phyloP scores from a whole-genome alignment of 768 basidiomycete genomes.

The Ramaria sp. region DNA sequence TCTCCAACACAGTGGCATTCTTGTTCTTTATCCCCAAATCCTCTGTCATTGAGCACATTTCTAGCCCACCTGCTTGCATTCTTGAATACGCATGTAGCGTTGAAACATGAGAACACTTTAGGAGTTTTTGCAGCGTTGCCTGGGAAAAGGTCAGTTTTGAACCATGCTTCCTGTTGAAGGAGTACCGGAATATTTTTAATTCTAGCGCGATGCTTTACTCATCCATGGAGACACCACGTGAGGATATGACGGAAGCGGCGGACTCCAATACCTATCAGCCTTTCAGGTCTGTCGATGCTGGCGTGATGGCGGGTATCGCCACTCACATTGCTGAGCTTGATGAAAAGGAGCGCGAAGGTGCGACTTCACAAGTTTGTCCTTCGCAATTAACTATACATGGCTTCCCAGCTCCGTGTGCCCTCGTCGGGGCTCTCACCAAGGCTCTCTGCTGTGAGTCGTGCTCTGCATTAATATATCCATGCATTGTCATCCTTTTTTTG shows the following conservation, averaged over 20 bases:
- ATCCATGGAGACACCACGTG: constrained; percentile 34
- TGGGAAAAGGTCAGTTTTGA: constrained; percentile 52
- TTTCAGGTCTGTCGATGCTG: constrained; percentile 67
- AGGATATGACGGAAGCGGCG: constrained; percentile 27
- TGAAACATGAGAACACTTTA: constrained; percentile 83
- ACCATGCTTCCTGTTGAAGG: neutral
- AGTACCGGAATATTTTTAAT: no score
- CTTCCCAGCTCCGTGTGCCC: constrained; percentile 44
- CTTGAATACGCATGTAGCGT: constrained; percentile 86
- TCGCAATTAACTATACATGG: neutral
- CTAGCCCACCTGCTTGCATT: constrained; percentile 83
- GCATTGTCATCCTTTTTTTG: constrained; percentile 28
- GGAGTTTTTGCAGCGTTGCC: constrained; percentile 88
- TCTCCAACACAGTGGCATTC: constrained; percentile 82
- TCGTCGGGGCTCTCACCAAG: constrained; percentile 87
- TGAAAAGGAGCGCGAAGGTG: constrained; percentile 42
- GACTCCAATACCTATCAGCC: constrained; percentile 80
- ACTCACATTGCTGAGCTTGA: constrained; percentile 48
- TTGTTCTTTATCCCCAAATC: constrained; percentile 41
- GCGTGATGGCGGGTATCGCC: constrained; percentile 50
- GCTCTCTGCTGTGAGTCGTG: constrained; percentile 71
- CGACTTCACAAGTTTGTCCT: constrained; percentile 15
- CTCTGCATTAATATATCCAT: constrained; percentile 14
- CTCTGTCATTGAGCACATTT: constrained; percentile 60
- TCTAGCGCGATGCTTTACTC: constrained; percentile 70